Conservation (phyloP, 2,329 filamentous ascomycete species). For the Alternaria conjuncta region DNA sequence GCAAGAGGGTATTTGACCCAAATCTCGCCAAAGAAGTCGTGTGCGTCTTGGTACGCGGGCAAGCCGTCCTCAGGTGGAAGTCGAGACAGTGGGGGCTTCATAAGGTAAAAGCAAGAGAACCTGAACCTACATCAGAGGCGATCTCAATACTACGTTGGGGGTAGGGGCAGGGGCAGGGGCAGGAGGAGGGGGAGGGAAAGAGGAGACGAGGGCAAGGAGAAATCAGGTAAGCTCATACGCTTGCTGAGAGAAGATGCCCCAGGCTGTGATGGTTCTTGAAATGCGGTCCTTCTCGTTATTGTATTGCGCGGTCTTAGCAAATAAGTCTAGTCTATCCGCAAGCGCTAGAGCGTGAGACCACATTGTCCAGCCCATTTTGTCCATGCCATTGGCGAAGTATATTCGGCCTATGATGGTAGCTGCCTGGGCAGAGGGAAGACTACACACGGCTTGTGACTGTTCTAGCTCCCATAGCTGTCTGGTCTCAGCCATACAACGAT, state of each 20-base stretch:
- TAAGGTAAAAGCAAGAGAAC: slow-evolving; percentile 6
- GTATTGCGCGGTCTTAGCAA: not conserved
- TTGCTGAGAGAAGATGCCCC: slow-evolving; percentile 10
- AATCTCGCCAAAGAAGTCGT: slow-evolving; percentile 4
- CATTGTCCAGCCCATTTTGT: slow-evolving; percentile 2
- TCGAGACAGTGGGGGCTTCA: not conserved
- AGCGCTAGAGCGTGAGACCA: slow-evolving; percentile 3
- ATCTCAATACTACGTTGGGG: not conserved
- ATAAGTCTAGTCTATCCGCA: slow-evolving; percentile 2
- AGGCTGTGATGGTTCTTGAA: slow-evolving; percentile 6
- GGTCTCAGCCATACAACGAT: slow-evolving; percentile 4
- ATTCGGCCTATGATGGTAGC: slow-evolving; percentile 6
- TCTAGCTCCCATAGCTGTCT: slow-evolving; percentile 3
- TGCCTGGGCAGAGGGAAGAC: not conserved
- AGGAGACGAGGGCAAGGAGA: not conserved
- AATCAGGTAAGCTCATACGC: not conserved
- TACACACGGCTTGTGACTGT: not conserved
- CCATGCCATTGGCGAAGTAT: slow-evolving; percentile 7
- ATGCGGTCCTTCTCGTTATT: not conserved
- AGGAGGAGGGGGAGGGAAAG: not conserved
- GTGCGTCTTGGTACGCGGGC: not conserved
- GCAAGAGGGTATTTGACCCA: slow-evolving; percentile 7
- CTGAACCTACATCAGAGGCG: not conserved
- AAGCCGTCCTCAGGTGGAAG: not conserved
- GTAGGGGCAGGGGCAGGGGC: not conserved